Percentiles rank a stretch among this genome's conserved stretches.
Evolutionary conservation across 1,139 yeast genomes (phyloP).

Genomic region (Spencermartinsiella ligniputridi): DNA sequence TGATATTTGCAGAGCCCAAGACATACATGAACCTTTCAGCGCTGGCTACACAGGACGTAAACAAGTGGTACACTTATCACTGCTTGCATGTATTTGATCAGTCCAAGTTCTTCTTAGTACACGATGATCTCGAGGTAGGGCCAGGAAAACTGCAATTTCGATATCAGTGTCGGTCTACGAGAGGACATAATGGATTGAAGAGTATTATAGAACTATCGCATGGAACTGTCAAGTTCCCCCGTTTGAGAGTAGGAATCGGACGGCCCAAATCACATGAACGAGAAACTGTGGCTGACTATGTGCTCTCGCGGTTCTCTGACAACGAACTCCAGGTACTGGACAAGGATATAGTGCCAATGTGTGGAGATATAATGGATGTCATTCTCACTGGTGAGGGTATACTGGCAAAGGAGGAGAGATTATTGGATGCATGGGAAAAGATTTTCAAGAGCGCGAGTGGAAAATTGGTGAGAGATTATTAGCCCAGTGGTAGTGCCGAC

Average conservation of each 20-base stretch:
- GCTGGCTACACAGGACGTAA: conserved; percentile 29
- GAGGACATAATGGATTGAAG: conserved; percentile 80
- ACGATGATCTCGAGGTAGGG: conserved; percentile 60
- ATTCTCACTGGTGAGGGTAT: neutral
- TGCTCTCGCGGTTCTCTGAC: conserved; percentile 43
- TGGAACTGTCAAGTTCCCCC: conserved; percentile 43
- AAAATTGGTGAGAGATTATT: neutral
- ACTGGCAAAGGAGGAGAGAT: neutral
- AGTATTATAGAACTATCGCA: conserved; percentile 43
- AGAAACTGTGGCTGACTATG: conserved; percentile 54
- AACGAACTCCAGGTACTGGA: conserved; percentile 25
- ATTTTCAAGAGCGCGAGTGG: neutral
- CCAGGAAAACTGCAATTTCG: conserved; percentile 27
- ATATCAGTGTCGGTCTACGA: conserved; percentile 51
- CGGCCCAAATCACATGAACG: conserved; percentile 47
- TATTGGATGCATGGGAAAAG: neutral
- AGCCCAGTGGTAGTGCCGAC: too few species aligned
- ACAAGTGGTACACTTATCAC: neutral
- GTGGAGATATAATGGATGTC: neutral
- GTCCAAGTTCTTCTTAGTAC: conserved; percentile 53
- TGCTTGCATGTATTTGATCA: neutral
- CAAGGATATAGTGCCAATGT: conserved; percentile 3
- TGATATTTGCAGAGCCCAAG: conserved; percentile 47
- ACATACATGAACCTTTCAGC: conserved; percentile 73
- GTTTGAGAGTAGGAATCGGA: conserved; percentile 71